phyloP scores from a whole-genome alignment of 257 asterid species.

The Nicotiana sylvestris region DNA sequence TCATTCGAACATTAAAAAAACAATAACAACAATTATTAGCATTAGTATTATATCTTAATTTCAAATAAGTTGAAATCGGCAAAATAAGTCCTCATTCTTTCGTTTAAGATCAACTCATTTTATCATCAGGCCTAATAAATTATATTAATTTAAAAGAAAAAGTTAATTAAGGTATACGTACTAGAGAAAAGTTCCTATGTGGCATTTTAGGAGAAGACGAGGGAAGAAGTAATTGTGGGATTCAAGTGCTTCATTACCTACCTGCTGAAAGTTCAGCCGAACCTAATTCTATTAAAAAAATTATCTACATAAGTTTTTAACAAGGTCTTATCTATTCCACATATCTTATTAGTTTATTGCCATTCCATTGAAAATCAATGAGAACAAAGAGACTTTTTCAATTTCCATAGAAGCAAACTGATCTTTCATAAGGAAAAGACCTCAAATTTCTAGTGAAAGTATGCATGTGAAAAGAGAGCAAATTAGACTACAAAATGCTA shows the following conservation, averaged over 20 bases:
- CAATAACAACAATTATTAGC: too few relatives aligned
- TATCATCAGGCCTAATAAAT: too few relatives aligned
- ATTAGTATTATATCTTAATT: too few relatives aligned
- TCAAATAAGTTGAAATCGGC: too few relatives aligned
- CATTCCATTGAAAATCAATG: background rate
- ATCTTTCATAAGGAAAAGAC: background rate
- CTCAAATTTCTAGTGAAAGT: background rate
- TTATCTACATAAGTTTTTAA: background rate
- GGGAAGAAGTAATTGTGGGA: background rate
- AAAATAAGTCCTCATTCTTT: too few relatives aligned
- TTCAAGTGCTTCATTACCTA: slow-evolving; percentile 2
- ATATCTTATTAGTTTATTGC: background rate
- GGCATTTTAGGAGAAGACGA: background rate
- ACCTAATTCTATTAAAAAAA: background rate
- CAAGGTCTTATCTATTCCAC: background rate
- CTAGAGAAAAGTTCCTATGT: background rate
- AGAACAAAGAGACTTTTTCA: background rate
- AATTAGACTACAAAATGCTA: background rate
- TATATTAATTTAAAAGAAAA: background rate
- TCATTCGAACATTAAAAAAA: too few relatives aligned
- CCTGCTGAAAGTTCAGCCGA: background rate
- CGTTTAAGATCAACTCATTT: too few relatives aligned
- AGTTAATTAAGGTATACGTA: background rate
- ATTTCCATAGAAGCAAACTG: background rate
- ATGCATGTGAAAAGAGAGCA: background rate